Conservation (phyloP, 1,139 yeast species). For the Arxiozyma heterogenica region DNA sequence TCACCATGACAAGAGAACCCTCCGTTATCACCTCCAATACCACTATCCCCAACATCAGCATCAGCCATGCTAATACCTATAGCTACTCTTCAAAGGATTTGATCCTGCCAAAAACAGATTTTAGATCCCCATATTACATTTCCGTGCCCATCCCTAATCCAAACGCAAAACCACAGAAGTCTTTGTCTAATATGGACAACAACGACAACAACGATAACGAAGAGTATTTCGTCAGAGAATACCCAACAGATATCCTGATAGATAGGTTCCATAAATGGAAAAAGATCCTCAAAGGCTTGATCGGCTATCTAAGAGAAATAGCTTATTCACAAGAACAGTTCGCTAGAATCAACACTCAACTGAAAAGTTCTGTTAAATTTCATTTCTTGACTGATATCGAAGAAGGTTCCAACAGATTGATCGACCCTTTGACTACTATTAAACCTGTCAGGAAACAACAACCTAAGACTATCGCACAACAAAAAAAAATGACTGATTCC, state of each 20-base stretch:
- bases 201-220: conserved; percentile 5
- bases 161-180: conserved; percentile 7
- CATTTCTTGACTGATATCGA: conserved; percentile 38
- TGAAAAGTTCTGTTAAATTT: conserved; percentile 53
- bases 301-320: conserved; percentile 53
- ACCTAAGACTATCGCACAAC: conserved; percentile 19
- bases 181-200: conserved; percentile 1
- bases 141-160: conserved; percentile 32
- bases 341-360: conserved; percentile 53
- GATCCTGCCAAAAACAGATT: conserved; percentile 31
- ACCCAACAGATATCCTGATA: conserved; percentile 34
- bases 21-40: conserved; percentile 10
- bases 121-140: conserved; percentile 32
- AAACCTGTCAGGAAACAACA: conserved; percentile 19
- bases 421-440: conserved; percentile 28
- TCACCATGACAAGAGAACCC: background rate
- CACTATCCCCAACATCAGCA: background rate
- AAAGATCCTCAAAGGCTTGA: conserved; percentile 52
- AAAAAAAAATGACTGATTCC: conserved; percentile 7
- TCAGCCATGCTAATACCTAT: background rate
- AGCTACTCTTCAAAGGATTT: conserved; percentile 10
- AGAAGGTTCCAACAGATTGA: conserved; percentile 26
- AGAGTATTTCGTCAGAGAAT: conserved; percentile 24
- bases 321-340: conserved; percentile 61
- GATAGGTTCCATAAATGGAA: conserved; percentile 64